Base-by-base conservation (phyloP, 75 land plant genomes). In the Pseudotsuga menziesii region DNA sequence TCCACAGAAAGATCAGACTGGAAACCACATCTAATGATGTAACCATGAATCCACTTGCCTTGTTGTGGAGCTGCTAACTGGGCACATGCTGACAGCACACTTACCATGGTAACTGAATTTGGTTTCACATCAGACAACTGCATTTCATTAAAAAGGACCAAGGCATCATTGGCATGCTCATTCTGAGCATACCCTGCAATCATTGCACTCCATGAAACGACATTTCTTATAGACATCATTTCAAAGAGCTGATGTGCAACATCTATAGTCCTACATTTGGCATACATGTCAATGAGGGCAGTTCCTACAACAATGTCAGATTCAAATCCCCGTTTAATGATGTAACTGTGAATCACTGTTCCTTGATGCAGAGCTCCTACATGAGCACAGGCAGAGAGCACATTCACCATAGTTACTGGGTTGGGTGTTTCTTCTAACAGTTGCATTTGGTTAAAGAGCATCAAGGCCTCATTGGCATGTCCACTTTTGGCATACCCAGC, bases 261-360 rank as follows among this genome's bases (percentile, higher is more conserved):
- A 20, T 16, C 61, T 55, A 84, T n/a, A 29, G 85, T 76, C 2
- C 82, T 79, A 12, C 12, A 3, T 17, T 84, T 90, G 12, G 76
- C 80, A 79, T 92, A 90, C 89, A 92, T 86, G 54, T 66, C 80
- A 13, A 92, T 70, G 0, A 90, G 73, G 5, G 90, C 82, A 77
- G 84, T 92, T 55, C 84, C 86, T 1, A 94, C 75, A 69, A 82
- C 83, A 11, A 92, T 80, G 78, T 92, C 91, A 32, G 79, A 56
- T 48, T 73, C 79, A 26, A 67, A 80, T 52, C 80, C 56, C 16
- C 83, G 79, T 72, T 86, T 87, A 15, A 82, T 75, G 27, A 87
- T 59, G 15, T 74, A 72, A 57, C 82, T 82, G 77, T 91, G 93
- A 16, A 91, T 52, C 75, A 83, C 85, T 57, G 61, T 83, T 9